A percentile compares a stretch with the other conserved stretches of the same genome.
These are phyloP conservation scores for Schwanniomyces occidentalis DNA, from an alignment of 805 yeast genomes.

Conservation along the genomic window DNA sequence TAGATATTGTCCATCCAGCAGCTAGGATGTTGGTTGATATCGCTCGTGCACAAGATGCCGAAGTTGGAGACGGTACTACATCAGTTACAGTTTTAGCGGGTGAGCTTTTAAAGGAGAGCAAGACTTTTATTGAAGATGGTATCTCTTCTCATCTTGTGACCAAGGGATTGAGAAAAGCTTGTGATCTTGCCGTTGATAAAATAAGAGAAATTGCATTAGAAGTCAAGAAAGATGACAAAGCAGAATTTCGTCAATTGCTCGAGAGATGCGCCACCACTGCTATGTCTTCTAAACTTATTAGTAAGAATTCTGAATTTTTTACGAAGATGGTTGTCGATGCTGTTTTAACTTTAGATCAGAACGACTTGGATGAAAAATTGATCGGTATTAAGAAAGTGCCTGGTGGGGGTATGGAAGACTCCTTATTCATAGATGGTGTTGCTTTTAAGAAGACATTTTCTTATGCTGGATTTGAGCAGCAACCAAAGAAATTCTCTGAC, in stretches of 20 bases:
- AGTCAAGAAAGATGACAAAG: constrained; percentile 53
- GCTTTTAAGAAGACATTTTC: constrained; percentile 97
- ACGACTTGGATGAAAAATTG: constrained; percentile 81
- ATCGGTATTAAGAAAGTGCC: constrained; percentile 94
- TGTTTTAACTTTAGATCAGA: constrained; percentile 80
- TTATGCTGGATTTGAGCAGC: constrained; percentile 98
- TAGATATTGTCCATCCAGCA: constrained; percentile 98
- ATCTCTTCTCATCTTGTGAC: constrained; percentile 86
- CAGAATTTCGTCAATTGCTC: constrained; percentile 65
- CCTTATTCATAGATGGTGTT: constrained; percentile 86
- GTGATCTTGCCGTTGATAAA: constrained; percentile 69
- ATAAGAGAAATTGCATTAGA: constrained; percentile 76
- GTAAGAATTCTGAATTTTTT: constrained; percentile 84
- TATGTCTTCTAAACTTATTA: constrained; percentile 92
- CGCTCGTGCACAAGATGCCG: constrained; percentile 95
- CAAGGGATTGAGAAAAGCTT: constrained; percentile 85
- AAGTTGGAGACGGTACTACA: constrained; percentile 98
- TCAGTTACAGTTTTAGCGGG: constrained; percentile 95
- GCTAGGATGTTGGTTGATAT: constrained; percentile 94
- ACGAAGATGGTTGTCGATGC: constrained; percentile 97
- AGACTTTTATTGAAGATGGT: constrained; percentile 91
- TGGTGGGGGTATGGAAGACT: constrained; percentile 96
- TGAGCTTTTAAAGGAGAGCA: constrained; percentile 88
- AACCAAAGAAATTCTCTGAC: constrained; percentile 78
- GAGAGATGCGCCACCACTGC: constrained; percentile 96